A percentile compares a stretch with the other conserved stretches of the same genome.
Evolutionary conservation across 306 rosid species (phyloP).

Genomic region (Ceratonia siliqua): DNA sequence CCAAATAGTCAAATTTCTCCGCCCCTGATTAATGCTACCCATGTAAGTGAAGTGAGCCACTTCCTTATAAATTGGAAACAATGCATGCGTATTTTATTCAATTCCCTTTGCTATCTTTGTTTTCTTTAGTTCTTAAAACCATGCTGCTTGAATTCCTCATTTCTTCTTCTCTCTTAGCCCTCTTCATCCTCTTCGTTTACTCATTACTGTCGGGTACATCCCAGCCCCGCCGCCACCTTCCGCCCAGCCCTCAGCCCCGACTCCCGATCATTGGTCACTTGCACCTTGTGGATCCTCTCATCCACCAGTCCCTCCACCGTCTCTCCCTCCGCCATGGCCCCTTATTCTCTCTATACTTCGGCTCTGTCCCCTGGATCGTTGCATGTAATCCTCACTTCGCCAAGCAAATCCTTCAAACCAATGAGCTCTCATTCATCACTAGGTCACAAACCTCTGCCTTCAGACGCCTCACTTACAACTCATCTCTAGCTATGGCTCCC

Average conservation of each 20-base stretch:
- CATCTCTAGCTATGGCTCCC: conserved; percentile 48
- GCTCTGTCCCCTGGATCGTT: conserved; percentile 44
- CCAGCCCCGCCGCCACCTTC: conserved; percentile 38
- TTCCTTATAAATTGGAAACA: no score
- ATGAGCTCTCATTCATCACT: conserved; percentile 44
- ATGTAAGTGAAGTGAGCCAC: no score
- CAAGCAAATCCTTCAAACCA: conserved; percentile 45
- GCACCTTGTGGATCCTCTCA: conserved; percentile 38
- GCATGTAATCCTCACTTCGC: conserved; percentile 43
- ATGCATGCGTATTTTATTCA: no score
- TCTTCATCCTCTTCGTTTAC: conserved; percentile 31
- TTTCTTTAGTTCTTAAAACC: neutral
- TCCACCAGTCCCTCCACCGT: conserved; percentile 40
- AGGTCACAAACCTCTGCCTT: conserved; percentile 32
- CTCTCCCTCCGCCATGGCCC: conserved; percentile 41
- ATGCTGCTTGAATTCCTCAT: conserved; percentile 33
- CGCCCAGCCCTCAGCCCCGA: conserved; percentile 47
- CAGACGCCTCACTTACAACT: conserved; percentile 34
- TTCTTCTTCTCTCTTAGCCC: conserved; percentile 4
- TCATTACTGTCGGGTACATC: conserved; percentile 28
- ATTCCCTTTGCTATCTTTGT: neutral
- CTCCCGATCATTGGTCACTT: conserved; percentile 43
- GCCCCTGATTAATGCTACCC: no score
- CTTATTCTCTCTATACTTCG: conserved; percentile 42
- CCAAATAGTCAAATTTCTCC: no score